These are phyloP conservation scores for Starmerella scarabaei DNA, from an alignment of 805 yeast genomes.

Conservation along the genomic window DNA sequence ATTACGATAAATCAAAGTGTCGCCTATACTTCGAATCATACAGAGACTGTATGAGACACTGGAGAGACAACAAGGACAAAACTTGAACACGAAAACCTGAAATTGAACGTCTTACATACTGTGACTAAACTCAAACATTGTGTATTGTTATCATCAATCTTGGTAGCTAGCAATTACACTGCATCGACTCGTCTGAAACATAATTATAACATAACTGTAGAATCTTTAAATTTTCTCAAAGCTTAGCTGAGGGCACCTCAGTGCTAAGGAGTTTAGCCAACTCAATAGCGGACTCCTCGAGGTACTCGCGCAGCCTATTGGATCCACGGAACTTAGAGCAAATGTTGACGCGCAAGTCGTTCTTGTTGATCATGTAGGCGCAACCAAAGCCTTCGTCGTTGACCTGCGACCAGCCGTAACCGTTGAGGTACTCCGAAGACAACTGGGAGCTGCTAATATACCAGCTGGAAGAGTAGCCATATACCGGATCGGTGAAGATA, in stretches of 20 bases:
- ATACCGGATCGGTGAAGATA: conserved; percentile 64
- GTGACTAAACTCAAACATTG: too few species aligned
- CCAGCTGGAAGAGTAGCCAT: conserved; percentile 71
- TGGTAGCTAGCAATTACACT: too few species aligned
- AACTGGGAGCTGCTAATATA: conserved; percentile 78
- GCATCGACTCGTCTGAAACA: too few species aligned
- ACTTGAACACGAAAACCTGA: too few species aligned
- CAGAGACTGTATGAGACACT: conserved; percentile 75
- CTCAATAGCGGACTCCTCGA: conserved; percentile 71
- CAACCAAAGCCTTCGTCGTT: conserved; percentile 86
- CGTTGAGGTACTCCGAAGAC: conserved; percentile 70
- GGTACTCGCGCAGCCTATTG: conserved; percentile 43
- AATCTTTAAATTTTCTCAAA: too few species aligned
- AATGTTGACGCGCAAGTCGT: conserved; percentile 76
- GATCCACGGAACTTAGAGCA: conserved; percentile 51
- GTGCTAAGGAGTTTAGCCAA: conserved; percentile 47
- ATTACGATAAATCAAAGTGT: conserved; percentile 55
- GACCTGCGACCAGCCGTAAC: conserved; percentile 95
- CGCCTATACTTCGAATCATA: conserved; percentile 83
- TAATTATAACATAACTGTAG: too few species aligned
- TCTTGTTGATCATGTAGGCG: conserved; percentile 82
- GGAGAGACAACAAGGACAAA: conserved; percentile 31
- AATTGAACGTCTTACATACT: too few species aligned
- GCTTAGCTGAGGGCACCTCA: conserved; percentile 28
- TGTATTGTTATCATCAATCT: too few species aligned